Conservation (phyloP, 192 early-diverging fungal species). For the Coemansia sp. region DNA sequence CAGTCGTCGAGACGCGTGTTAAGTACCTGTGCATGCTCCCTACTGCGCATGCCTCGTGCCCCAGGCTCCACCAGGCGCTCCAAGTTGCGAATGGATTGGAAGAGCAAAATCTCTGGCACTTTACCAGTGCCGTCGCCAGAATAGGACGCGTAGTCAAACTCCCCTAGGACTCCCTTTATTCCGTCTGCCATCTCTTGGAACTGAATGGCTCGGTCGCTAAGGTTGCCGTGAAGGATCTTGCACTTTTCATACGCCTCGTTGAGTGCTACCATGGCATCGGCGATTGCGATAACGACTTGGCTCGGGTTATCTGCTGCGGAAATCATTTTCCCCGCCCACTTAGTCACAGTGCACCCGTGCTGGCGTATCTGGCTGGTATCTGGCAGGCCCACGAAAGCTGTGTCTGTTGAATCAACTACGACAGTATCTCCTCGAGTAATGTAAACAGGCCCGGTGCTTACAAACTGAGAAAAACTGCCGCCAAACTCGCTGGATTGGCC, state of each 20-base stretch:
- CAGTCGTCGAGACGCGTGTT: background rate
- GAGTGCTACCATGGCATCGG: background rate
- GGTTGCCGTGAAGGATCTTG: background rate
- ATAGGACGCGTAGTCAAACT: background rate
- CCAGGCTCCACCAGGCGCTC: background rate
- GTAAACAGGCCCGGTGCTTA: background rate
- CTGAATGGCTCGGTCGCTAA: background rate
- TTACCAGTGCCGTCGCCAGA: background rate
- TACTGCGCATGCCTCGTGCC: background rate
- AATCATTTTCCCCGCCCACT: background rate
- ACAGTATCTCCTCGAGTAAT: background rate
- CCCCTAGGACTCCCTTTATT: background rate
- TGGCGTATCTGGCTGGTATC: background rate
- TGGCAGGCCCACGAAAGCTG: background rate
- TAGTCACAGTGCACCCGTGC: background rate
- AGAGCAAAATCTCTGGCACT: conserved; percentile 9
- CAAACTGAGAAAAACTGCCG: background rate
- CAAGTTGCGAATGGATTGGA: conserved; percentile 27
- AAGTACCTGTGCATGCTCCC: too few species aligned
- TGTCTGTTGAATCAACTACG: background rate
- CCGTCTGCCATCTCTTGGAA: background rate
- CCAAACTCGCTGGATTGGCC: background rate
- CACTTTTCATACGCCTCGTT: background rate
- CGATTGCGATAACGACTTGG: background rate
- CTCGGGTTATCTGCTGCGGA: background rate